Percentiles rank a stretch among this genome's conserved stretches.
Conservation (phyloP, 1,139 yeast genomes). For the Wickerhamomyces sp. region DNA sequence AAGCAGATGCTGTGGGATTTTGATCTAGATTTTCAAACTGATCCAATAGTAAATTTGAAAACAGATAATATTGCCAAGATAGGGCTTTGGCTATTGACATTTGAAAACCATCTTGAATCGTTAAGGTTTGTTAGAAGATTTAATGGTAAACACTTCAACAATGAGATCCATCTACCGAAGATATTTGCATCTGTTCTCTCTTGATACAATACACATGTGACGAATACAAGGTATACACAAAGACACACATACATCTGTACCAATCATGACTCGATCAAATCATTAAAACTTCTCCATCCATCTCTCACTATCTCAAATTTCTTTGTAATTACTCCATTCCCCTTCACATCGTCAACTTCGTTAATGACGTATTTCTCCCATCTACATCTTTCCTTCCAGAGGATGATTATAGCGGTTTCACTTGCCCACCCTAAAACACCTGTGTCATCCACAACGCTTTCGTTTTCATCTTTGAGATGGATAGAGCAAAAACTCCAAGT, state of each 20-base stretch:
- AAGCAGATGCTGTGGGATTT: conserved; percentile 38
- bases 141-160: conserved; percentile 43
- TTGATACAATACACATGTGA: background rate
- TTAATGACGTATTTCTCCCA: conserved; percentile 84
- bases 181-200: conserved; percentile 33
- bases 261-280: background rate
- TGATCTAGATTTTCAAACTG: conserved; percentile 30
- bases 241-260: background rate
- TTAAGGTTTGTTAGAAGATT: conserved; percentile 47
- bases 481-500: conserved; percentile 87
- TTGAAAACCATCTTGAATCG: conserved; percentile 46
- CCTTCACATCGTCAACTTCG: conserved; percentile 33
- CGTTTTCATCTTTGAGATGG: conserved; percentile 43
- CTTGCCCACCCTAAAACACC: conserved; percentile 81
- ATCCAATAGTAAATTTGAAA: conserved; percentile 28
- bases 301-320: conserved; percentile 63
- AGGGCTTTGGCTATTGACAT: conserved; percentile 41
- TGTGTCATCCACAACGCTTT: conserved; percentile 34
- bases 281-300: conserved; percentile 65
- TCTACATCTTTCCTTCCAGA: conserved; percentile 68
- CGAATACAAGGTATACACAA: background rate
- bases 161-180: conserved; percentile 28
- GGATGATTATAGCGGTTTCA: conserved; percentile 56
- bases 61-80: conserved; percentile 27
- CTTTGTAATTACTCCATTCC: conserved; percentile 19